phyloP scores from a whole-genome alignment of 2,329 filamentous ascomycete genomes.

The Drechslerella dactyloides region DNA sequence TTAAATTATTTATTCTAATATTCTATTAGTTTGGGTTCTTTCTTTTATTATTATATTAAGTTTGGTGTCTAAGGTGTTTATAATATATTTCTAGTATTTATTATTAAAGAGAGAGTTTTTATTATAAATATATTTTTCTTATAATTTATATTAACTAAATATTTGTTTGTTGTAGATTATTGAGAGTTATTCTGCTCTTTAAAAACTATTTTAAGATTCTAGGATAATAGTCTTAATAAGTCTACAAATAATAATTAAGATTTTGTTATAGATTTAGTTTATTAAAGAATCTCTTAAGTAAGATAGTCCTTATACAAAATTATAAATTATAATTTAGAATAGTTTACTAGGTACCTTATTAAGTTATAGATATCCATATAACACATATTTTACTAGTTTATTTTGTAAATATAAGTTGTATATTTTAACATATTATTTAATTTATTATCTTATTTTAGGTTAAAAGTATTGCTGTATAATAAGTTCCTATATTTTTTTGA shows the following conservation, averaged over 20 bases:
- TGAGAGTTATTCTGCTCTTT: neutral
- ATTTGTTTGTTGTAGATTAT: conserved; percentile 1
- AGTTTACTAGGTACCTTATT: conserved; percentile 3
- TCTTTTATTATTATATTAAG: conserved; percentile 1
- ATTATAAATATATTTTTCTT: neutral
- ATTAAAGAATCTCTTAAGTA: conserved; percentile 10
- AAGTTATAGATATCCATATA: neutral
- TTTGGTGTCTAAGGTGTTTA: conserved; percentile 10
- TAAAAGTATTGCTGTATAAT: neutral
- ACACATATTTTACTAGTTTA: conserved; percentile 1
- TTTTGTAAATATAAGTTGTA: neutral
- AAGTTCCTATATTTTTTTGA: neutral
- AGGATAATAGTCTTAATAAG: conserved; percentile 4
- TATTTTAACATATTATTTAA: conserved; percentile 1
- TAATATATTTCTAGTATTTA: conserved; percentile 8
- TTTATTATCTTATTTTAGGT: neutral
- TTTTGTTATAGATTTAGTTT: neutral
- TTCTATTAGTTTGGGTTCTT: neutral
- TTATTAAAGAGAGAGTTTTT: neutral
- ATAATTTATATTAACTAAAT: neutral
- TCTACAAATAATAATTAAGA: neutral
- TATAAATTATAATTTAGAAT: conserved; percentile 5
- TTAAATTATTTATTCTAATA: neutral
- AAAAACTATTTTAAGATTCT: neutral
- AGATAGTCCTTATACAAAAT: conserved; percentile 7